These are phyloP conservation scores for Claviceps fusiformis DNA, from an alignment of 2,329 filamentous ascomycete species.

Conservation along the genomic window DNA sequence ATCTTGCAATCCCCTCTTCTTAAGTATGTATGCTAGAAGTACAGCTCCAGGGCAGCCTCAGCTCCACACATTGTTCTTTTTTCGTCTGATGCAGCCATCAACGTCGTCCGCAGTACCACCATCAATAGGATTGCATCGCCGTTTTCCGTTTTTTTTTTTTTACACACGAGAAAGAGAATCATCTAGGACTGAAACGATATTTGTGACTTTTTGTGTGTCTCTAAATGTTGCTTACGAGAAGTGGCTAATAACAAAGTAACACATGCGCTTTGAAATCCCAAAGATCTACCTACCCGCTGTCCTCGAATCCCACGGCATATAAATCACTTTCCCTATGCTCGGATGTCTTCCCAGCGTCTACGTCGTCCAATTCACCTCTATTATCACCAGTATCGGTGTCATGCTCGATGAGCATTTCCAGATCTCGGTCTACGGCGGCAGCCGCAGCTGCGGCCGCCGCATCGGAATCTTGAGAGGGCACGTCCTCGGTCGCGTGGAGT, in stretches of 20 bases:
- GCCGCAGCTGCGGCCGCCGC: slow-evolving; percentile 11
- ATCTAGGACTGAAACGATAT: no score
- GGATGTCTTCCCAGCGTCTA: slow-evolving; percentile 9
- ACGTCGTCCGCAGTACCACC: no score
- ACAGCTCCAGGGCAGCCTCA: background rate
- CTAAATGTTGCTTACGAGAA: no score
- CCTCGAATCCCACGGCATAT: slow-evolving; percentile 16
- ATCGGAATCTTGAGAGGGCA: slow-evolving; percentile 12
- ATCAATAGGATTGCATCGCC: no score
- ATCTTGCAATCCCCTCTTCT: background rate
- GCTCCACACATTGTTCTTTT: background rate
- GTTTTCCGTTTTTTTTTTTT: no score
- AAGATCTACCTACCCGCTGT: slow-evolving; percentile 1
- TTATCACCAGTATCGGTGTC: slow-evolving; percentile 27
- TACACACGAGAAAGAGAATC: background rate
- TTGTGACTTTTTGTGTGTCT: no score
- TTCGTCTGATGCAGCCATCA: background rate
- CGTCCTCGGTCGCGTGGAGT: slow-evolving; percentile 33
- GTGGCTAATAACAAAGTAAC: no score
- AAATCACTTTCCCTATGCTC: slow-evolving; percentile 16
- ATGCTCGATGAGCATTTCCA: slow-evolving; percentile 39
- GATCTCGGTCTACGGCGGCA: slow-evolving; percentile 32
- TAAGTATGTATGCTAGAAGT: background rate
- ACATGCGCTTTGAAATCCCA: no score
- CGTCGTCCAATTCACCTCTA: slow-evolving; percentile 10